Evolutionary conservation across 2,329 filamentous ascomycete genomes (phyloP), one percentile per base, ranked within the genome.

Genomic region (Phoma sp.): DNA sequence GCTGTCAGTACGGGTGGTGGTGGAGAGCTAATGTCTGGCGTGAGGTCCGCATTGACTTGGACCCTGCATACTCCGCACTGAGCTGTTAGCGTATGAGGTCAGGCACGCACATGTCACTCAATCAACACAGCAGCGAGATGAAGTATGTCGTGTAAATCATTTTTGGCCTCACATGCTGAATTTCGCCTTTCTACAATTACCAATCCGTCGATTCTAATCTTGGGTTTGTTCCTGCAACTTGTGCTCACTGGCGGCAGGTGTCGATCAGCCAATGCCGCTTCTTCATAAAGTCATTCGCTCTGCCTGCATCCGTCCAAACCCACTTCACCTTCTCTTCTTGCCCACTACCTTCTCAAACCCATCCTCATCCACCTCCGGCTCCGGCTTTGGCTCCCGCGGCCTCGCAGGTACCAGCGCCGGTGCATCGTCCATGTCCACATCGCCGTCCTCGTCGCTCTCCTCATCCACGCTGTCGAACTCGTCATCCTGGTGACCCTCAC

Each of bases 401-500:
- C 65, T 72, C 30, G 69, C 64, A 32, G 72, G 59, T 33, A 72
- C 72, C 29, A 76, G 56, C 42, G 67, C 58, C 25, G 74, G 74
- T 50, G 69, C 73, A 59, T 77, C 72, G 2, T 53, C 62, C 74
- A 76, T 76, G 4, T 74, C 71, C 5, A 69, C 66, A 47, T 74
- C 69, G 15, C 60, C 66, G 20, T 71, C 34, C 77, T 80, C 39
- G 77, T 81, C 48, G 76, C 80, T 49, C 78, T 87, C 85, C 30
- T 80, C 80, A 60, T 84, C 82, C 71, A 75, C 72, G 47, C 70
- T 74, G 30, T 74, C 70, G 69, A 66, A 70, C 12, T 73, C 70
- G 1, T 46, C 68, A 6, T 72, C 69, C 42, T 84, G 84, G 53
- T 85, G 84, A 23, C 82, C 84, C 59, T 89, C 87, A 54, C 83